Evolutionary conservation across 2,329 filamentous ascomycete genomes (phyloP), one percentile per base, ranked within the genome.

Genomic region (Coniochaeta sp.): DNA sequence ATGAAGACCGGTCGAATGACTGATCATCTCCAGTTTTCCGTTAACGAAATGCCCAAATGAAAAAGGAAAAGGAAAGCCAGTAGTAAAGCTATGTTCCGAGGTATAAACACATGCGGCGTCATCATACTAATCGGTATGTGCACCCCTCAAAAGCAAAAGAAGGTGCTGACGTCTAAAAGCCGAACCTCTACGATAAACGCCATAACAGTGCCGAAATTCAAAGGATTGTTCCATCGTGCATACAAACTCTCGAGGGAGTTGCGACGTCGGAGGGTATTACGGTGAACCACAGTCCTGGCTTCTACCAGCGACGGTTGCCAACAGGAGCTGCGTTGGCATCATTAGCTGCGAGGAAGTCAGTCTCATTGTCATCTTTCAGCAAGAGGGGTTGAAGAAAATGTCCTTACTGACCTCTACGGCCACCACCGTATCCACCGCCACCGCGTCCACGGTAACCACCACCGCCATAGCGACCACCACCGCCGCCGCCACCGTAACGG

Each of bases 401-500:
- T 63, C 65, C 24, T 48, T 48, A 48, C 45, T 31, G 45, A 48
- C 45, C 47, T 35, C 47, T 49, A 49, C 31, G 47, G 31, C 76
- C 75, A 67, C 77, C 74, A 61, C 75, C 74, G 60, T 67, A 69
- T 50, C 66, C 63, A 55, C 63, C 64, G 51, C 67, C 67, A 56
- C 73, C 72, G 59, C 84, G 77, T 60, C 82, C 80, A 60, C 86
- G 83, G 67, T 86, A 86, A 27, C 47, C 28, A 63, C 88, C 83
- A 64, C 86, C 83, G 63, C 82, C 85, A 58, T 86, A 80, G 64
- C 88, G 83, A 60, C 87, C 83, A 57, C 86, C 82, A 51, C 87
- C 87, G 54, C 90, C 90, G 53, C 89, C 89, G 57, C 91, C 89
- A 60, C 90, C 83, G 68, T 91, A 97, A 70, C 94, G 88, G 61